Percentiles rank a stretch among this genome's conserved stretches.
phyloP scores from a whole-genome alignment of 257 asterid species.

The Solanum ahanhuiri region DNA sequence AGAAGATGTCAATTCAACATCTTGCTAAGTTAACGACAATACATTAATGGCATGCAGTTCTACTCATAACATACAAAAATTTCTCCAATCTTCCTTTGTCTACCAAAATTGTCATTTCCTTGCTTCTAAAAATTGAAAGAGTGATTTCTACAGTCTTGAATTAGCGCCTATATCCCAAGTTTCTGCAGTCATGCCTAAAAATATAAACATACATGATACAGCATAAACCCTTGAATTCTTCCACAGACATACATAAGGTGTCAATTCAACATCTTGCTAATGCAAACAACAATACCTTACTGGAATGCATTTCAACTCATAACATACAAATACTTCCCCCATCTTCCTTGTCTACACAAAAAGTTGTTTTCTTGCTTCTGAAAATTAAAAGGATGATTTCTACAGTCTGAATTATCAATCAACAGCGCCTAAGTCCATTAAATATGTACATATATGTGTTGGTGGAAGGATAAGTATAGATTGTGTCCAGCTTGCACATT shows the following conservation, averaged over 20 bases:
- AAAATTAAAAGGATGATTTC: not conserved
- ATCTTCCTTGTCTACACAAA: not conserved
- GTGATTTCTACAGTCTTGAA: not conserved
- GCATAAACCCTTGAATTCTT: not conserved
- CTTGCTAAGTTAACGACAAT: no score
- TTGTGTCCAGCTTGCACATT: not conserved
- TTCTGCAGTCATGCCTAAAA: not conserved
- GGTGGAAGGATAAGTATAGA: not conserved
- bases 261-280: not conserved
- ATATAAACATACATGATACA: not conserved
- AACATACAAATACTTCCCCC: not conserved
- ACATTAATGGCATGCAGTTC: not conserved
- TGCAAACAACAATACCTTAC: not conserved
- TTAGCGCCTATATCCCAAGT: not conserved
- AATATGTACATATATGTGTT: not conserved
- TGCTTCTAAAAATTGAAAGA: not conserved
- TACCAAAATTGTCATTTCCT: not conserved
- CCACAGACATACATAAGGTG: not conserved
- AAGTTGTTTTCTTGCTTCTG: not conserved
- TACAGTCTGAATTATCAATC: not conserved
- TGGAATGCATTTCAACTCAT: not conserved
- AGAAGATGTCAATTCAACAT: no score
- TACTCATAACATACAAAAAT: not conserved
- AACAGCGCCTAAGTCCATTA: not conserved
- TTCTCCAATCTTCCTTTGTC: not conserved